Evolutionary conservation across 441 rosid species (phyloP).

Genomic region (Bruguiera hainesii): DNA sequence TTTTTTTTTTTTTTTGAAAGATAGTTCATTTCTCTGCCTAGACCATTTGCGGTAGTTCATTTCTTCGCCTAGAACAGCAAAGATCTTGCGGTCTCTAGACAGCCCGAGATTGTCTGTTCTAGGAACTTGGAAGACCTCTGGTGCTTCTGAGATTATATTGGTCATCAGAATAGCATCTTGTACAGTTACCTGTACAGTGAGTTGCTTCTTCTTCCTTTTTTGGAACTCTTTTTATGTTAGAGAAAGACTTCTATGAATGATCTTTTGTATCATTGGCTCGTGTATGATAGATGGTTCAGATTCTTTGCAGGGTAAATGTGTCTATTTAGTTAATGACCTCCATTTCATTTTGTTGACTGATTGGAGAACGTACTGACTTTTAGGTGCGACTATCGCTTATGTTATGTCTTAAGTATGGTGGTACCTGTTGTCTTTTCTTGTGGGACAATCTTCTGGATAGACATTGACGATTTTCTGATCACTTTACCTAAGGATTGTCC

Average conservation of each 20-base stretch:
- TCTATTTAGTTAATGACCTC: slow-evolving; percentile 18
- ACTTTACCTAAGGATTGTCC: too few species aligned
- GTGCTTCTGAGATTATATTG: slow-evolving; percentile 1
- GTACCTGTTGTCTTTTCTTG: too few species aligned
- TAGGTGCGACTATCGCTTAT: too few species aligned
- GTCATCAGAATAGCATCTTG: slow-evolving; percentile 29
- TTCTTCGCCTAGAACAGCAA: not conserved
- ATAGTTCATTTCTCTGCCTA: not conserved
- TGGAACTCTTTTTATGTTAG: not conserved
- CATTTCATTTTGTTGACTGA: slow-evolving; percentile 20
- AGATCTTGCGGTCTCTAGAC: slow-evolving; percentile 17
- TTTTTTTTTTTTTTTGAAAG: not conserved
- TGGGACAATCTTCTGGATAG: too few species aligned
- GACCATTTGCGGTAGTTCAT: not conserved
- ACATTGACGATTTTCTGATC: too few species aligned
- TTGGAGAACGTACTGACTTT: slow-evolving; percentile 2
- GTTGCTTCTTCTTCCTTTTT: slow-evolving; percentile 23
- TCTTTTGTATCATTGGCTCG: slow-evolving; percentile 17
- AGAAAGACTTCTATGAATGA: slow-evolving; percentile 10
- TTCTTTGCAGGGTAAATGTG: slow-evolving; percentile 13
- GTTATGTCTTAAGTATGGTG: too few species aligned
- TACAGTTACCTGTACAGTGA: slow-evolving; percentile 59
- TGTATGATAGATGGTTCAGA: slow-evolving; percentile 21
- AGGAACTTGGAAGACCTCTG: slow-evolving; percentile 2
- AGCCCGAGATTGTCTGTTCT: slow-evolving; percentile 13